phyloP scores from a whole-genome alignment of 768 basidiomycete genomes.

The Paxillus ammoniavirescens region DNA sequence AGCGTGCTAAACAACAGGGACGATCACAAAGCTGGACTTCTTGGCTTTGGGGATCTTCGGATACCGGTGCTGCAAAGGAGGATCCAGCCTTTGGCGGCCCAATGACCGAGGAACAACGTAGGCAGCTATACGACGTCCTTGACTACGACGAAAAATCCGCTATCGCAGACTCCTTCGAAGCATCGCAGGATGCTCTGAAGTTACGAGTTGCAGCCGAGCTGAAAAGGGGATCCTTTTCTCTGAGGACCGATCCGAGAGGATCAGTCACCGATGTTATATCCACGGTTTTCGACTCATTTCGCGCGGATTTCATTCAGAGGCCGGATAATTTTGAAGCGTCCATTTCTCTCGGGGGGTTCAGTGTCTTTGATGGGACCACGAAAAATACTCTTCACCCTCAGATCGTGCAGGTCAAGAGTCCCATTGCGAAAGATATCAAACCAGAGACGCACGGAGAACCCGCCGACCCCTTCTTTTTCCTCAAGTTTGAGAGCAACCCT shows the following conservation, averaged over 20 bases:
- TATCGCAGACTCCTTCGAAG: conserved; percentile 64
- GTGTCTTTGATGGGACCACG: conserved; percentile 91
- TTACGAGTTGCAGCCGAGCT: conserved; percentile 73
- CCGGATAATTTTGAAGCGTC: conserved; percentile 85
- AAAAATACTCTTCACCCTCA: conserved; percentile 77
- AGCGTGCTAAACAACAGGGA: conserved; percentile 55
- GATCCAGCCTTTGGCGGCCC: conserved; percentile 59
- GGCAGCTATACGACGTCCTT: conserved; percentile 84
- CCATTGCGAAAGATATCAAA: conserved; percentile 30
- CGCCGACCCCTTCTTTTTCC: conserved; percentile 75
- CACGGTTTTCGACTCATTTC: conserved; percentile 82
- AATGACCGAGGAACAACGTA: conserved; percentile 89
- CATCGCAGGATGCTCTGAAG: conserved; percentile 79
- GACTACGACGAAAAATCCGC: conserved; percentile 90
- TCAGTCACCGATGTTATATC: conserved; percentile 72
- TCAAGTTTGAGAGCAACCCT: conserved; percentile 91
- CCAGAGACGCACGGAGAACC: conserved; percentile 27
- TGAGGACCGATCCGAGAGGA: conserved; percentile 73
- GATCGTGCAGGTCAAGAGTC: conserved; percentile 81
- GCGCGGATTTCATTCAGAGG: conserved; percentile 80
- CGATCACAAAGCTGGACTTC: conserved; percentile 58
- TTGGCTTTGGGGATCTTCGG: conserved; percentile 84
- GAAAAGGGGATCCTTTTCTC: conserved; percentile 82
- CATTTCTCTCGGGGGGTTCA: conserved; percentile 80
- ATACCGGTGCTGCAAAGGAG: conserved; percentile 36